These are phyloP conservation scores for Phaeosphaeria sp. DNA, from an alignment of 2,329 filamentous ascomycete species.

Conservation along the genomic window DNA sequence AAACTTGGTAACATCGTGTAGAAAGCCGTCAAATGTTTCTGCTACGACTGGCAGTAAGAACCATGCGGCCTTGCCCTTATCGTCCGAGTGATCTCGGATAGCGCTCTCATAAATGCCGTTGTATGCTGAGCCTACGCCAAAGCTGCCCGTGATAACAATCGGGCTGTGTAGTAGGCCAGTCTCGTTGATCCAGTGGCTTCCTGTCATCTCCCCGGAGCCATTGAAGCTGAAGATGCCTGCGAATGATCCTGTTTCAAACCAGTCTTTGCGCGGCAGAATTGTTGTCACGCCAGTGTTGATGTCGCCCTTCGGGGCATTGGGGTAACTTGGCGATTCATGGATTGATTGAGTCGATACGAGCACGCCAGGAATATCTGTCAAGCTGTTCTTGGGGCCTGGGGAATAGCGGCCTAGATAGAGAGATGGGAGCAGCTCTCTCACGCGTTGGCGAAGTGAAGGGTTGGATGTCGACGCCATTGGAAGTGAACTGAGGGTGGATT, in stretches of 20 bases:
- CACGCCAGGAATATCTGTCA: slow-evolving; percentile 55
- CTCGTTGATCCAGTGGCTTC: slow-evolving; percentile 67
- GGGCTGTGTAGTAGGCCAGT: slow-evolving; percentile 66
- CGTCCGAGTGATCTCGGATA: slow-evolving; percentile 53
- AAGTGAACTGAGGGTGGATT: neutral
- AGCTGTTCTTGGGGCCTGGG: slow-evolving; percentile 50
- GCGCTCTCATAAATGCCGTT: slow-evolving; percentile 66
- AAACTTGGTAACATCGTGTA: slow-evolving; percentile 66
- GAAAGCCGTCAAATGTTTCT: slow-evolving; percentile 69
- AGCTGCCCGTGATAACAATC: slow-evolving; percentile 66
- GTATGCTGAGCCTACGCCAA: slow-evolving; percentile 65
- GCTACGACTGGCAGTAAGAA: slow-evolving; percentile 65
- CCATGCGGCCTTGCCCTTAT: slow-evolving; percentile 58
- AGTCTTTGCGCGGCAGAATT: slow-evolving; percentile 52
- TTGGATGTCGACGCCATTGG: slow-evolving; percentile 15
- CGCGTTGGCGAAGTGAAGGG: slow-evolving; percentile 35
- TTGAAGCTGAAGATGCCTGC: slow-evolving; percentile 66
- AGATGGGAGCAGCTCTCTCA: slow-evolving; percentile 49
- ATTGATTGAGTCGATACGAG: slow-evolving; percentile 52
- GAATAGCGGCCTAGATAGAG: slow-evolving; percentile 47
- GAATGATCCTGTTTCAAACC: slow-evolving; percentile 51
- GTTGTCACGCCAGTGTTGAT: slow-evolving; percentile 55
- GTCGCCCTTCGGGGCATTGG: slow-evolving; percentile 32
- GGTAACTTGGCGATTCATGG: slow-evolving; percentile 35
- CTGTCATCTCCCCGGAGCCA: slow-evolving; percentile 68